Base-by-base conservation (phyloP, 441 rosid species). In the Jatropha podagrica region DNA sequence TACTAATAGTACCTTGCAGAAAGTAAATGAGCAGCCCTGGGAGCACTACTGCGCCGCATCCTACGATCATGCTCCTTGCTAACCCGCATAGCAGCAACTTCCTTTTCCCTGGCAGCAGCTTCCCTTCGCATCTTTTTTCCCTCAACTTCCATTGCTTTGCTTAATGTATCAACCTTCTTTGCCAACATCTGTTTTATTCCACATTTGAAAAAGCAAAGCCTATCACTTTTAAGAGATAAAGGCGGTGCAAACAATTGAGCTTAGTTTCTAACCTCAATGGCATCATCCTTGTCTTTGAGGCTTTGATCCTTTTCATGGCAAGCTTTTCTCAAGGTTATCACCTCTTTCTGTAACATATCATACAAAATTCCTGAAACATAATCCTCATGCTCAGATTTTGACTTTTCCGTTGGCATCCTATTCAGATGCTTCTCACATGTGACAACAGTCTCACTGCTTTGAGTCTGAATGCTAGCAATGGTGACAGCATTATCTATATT, bases 91-190 rank as follows among this genome's bases (percentile, higher is more conserved):
- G 88, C 85, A 51, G 88, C 83, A 7, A 86, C 85, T 77, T 87
- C 90, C 80, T 83, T 87, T 78, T 80, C 90, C 86, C 78, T 83
- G 67, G 81, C 80, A 74, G 86, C 90, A 38, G 85, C 84, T 80
- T 87, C 88, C 65, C 90, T 81, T 62, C 88, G 64, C 90, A 80
- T 82, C 78, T 79, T 87, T 71, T 87, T 87, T 2, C 84, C 85
- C 82, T 87, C 88, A 44, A 85, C 76, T 60, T 83, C 90, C 88
- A 85, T 87, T 46, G 90, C 90, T 79, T 81, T 87, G 72, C 72
- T 81, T 64, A 87, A 77, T 41, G 85, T 85, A 40, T 87, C 88
- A n/a, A 87, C 90, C 79, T 87, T 87, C 88, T 85, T 87, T 46
- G 86, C 88, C 77, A 87, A 64, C 85, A 85, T 87, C 88, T 87